Conservation (phyloP, 345 rosid genomes). For the Xanthoceras sorbifolium region DNA sequence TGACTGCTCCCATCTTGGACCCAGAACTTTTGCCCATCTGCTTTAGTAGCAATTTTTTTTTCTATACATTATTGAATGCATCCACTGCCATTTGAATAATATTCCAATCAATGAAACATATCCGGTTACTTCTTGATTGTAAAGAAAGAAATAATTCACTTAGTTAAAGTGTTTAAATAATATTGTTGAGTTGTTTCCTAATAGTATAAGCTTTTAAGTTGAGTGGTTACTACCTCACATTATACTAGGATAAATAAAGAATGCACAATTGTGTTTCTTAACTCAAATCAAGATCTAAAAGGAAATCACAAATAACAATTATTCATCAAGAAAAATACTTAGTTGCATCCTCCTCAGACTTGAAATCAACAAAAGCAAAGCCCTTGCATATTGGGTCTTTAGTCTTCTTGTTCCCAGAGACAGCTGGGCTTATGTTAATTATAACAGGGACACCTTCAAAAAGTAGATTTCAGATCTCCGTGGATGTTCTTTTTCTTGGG, state of each 20-base stretch:
- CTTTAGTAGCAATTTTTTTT: conserved; percentile 1
- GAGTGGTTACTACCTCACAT: neutral
- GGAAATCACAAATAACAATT: neutral
- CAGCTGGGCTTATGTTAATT: conserved; percentile 61
- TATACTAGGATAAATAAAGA: neutral
- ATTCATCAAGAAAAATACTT: conserved; percentile 42
- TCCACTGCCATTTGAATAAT: neutral
- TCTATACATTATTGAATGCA: neutral
- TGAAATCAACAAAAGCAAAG: conserved; percentile 75
- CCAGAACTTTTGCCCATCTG: neutral
- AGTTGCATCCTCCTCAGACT: conserved; percentile 56
- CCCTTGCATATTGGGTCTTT: conserved; percentile 89
- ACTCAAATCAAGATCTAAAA: conserved; percentile 5
- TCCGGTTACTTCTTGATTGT: too few relatives aligned
- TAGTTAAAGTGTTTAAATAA: too few relatives aligned
- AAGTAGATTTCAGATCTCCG: conserved; percentile 74
- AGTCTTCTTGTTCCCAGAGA: conserved; percentile 83
- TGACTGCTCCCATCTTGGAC: neutral
- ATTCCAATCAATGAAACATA: neutral
- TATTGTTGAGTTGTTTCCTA: too few relatives aligned
- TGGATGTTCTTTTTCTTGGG: conserved; percentile 93
- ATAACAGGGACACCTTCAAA: conserved; percentile 65
- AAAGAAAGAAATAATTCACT: too few relatives aligned
- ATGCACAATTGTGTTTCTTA: neutral
- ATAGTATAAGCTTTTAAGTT: too few relatives aligned